These are phyloP conservation scores for Strobilomyces confusus DNA, from an alignment of 768 basidiomycete genomes.

Conservation along the genomic window DNA sequence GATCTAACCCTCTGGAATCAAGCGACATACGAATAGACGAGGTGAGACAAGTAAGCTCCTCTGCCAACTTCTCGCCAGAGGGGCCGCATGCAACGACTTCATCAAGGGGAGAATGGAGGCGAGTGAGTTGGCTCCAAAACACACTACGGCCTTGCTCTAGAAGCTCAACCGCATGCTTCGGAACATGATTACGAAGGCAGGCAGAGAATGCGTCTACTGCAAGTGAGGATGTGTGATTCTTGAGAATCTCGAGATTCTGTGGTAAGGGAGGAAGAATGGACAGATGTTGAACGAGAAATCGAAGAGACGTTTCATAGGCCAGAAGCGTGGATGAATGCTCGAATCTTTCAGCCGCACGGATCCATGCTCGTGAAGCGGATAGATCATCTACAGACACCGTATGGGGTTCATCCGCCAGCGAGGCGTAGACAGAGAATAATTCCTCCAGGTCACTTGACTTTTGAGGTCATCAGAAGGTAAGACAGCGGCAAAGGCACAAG, in stretches of 20 bases:
- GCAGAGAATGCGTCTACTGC: not conserved
- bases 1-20: not conserved
- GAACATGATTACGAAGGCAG: not conserved
- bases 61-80: not conserved
- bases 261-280: not conserved
- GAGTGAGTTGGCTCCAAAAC: not conserved
- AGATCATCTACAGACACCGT: not conserved
- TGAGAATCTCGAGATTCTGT: not conserved
- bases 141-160: not conserved
- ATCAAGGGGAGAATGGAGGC: not conserved
- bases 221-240: not conserved
- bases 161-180: not conserved
- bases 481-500: too few species aligned
- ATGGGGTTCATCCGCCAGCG: not conserved
- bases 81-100: not conserved
- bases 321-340: not conserved
- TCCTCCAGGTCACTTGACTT: too few species aligned
- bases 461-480: too few species aligned
- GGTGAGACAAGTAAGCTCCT: not conserved
- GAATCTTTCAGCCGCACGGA: not conserved
- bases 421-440: not conserved
- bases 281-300: not conserved
- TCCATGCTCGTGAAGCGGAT: not conserved
- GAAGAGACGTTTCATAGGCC: not conserved
- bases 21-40: not conserved